Evolutionary conservation across 2,329 filamentous ascomycete genomes (phyloP), one percentile per base, ranked within the genome.

Genomic region (Microsporum audouinii): DNA sequence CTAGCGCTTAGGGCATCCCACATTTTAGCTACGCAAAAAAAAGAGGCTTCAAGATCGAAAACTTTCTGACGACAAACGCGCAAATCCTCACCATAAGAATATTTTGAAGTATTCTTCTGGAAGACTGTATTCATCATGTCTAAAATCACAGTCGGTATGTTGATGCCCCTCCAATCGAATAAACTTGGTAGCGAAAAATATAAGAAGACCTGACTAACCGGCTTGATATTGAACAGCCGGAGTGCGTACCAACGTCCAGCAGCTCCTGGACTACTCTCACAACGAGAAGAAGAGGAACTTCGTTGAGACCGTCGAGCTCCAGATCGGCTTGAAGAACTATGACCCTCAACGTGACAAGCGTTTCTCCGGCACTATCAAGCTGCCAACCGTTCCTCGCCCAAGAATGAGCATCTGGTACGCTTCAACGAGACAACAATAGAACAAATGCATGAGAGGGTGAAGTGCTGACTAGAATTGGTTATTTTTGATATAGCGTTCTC

Each of bases 291-390:
- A 96, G 88, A 84, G 91, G 73, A 96, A 96, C 86, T 96, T 96
- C 83, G 84, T 95, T 77, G 90, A 94, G 84, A 92, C 89, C 76
- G 89, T 96, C 68, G 77, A 79, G 71, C 75, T 88, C 71, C 85
- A 90, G 79, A 94, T 95, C 83, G 89, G 89, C 78, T 86, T 95
- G 77, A 95, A 95, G 88, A 95, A 95, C 88, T 96, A 96, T 83
- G 89, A 99, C 78, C 92, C 94, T 76, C 84, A 97, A 88, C 92
- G 94, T 90, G 94, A 99, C 84, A 99, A 99, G 92, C 92, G 92
- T 96, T 99, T 99, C 92, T 95, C 89, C 63, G 94, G 94, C 80
- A 97, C 94, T 79, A 89, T 99, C 84, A 91, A 88, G 82, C 88
- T 97, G 74, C 91, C 92, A 70, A 83, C 85, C 74, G 84, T 97